A percentile compares a stretch with the other conserved stretches of the same genome.
Evolutionary conservation across 345 rosid genomes (phyloP).

Genomic region (Moricandia arvensis): DNA sequence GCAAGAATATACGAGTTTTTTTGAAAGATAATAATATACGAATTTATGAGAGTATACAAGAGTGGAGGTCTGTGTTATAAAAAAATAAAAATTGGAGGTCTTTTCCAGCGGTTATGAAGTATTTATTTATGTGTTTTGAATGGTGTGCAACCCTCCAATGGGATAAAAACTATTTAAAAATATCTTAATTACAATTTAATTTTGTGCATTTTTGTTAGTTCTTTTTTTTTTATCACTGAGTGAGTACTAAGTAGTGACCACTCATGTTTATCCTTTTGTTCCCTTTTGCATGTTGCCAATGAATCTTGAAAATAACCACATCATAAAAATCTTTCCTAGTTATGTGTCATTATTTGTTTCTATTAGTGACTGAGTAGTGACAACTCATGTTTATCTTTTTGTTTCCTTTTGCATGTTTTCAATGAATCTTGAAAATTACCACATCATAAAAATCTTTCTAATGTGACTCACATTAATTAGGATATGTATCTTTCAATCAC

Average conservation of each 20-base stretch:
- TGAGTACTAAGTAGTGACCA: conserved; percentile 24
- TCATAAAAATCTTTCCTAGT: not conserved
- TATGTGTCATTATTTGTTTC: not conserved
- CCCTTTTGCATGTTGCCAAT: conserved; percentile 20
- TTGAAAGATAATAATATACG: no score
- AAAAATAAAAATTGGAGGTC: no score
- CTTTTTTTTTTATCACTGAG: not conserved
- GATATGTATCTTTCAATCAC: not conserved
- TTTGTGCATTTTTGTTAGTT: not conserved
- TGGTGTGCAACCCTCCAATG: conserved; percentile 36
- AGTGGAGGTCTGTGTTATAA: not conserved
- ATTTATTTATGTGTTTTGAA: conserved; percentile 18
- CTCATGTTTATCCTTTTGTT: conserved; percentile 33
- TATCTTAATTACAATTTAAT: not conserved
- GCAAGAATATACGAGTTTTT: no score
- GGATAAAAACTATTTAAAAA: conserved; percentile 24
- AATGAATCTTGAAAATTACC: conserved; percentile 7
- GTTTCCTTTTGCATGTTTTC: conserved; percentile 19
- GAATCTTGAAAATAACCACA: conserved; percentile 1
- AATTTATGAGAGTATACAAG: no score
- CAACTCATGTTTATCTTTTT: conserved; percentile 37
- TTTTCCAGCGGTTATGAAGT: not conserved
- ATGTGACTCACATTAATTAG: conserved; percentile 5
- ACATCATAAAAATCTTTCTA: not conserved
- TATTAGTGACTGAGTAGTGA: conserved; percentile 3